These are phyloP conservation scores for Gnomoniopsis smithogilvyi DNA, from an alignment of 2,329 filamentous ascomycete species.

Conservation along the genomic window DNA sequence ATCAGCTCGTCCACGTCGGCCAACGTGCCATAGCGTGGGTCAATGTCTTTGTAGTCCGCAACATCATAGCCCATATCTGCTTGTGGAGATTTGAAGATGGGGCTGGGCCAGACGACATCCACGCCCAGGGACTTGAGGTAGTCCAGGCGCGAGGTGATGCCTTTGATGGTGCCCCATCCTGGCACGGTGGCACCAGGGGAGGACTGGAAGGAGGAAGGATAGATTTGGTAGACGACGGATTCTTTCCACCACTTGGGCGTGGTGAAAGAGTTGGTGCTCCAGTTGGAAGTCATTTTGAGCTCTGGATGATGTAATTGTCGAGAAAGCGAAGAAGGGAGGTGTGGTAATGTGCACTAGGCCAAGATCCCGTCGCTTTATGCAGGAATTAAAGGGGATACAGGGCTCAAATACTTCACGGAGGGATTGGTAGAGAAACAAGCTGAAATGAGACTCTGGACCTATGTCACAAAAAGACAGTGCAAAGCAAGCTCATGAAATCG, in stretches of 20 bases:
- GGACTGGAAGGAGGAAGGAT: constrained; percentile 60
- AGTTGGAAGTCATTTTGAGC: constrained; percentile 4
- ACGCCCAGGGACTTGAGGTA: constrained; percentile 54
- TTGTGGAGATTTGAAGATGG: constrained; percentile 51
- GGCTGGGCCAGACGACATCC: constrained; percentile 55
- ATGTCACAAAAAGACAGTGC: background rate
- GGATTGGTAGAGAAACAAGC: background rate
- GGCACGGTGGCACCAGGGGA: constrained; percentile 42
- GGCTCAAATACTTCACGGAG: background rate
- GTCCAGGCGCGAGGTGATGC: constrained; percentile 54
- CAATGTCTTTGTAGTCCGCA: constrained; percentile 63
- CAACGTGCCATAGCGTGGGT: constrained; percentile 65
- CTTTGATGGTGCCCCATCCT: constrained; percentile 55
- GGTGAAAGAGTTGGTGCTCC: constrained; percentile 7
- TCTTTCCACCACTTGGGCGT: constrained; percentile 56
- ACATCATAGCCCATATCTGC: constrained; percentile 72
- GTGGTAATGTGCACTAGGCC: background rate
- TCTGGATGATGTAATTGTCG: background rate
- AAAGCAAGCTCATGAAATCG: background rate
- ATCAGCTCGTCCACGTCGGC: constrained; percentile 64
- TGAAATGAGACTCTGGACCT: background rate
- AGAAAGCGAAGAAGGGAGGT: background rate
- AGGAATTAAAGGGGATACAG: background rate
- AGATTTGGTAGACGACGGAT: constrained; percentile 58
- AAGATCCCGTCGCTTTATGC: background rate